Evolutionary conservation across 371 early-diverging fungal species (phyloP), one percentile per base, ranked within the genome.

Genomic region (Mucor sp.): DNA sequence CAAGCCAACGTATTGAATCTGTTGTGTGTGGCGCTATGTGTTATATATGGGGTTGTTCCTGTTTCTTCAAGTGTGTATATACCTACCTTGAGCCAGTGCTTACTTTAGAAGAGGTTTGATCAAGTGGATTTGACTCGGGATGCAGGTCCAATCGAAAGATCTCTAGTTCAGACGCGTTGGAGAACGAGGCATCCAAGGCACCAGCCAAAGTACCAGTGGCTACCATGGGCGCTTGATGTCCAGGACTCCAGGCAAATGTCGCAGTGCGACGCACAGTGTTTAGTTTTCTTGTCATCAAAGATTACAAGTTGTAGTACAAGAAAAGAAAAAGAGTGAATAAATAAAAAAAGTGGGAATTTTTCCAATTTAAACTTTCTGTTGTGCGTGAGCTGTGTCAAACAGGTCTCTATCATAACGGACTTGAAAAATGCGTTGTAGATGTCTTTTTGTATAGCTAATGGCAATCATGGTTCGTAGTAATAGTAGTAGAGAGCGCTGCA

Each of bases 161-260:
- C 79, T 97, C 97, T 33, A 99, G 89, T 74, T 91, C 91, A 6
- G 97, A 91, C 37, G 90, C 87, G 75, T 91, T 94, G 63, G 93
- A 92, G 76, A 97, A 97, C 17, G 93, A 90, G 47, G 94, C 96
- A 80, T 97, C 97, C 57, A 97, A 84, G 21, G 99, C 95, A 27
- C 98, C 98, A 3, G 97, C 94, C 37, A 95, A 94, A 19, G 97
- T 95, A 59, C 97, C 97, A 5, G 91, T 85, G 15, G 96, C 97
- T 59, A 98, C 79, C 60, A 90, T 76, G 32, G 91, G 84, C n/a
- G 83, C 65, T 44, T 90, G 85, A 65, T 89, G 90, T 17, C 85
- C 85, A 32, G 93, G 92, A 59, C 90, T 85, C 94, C 94, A 94
- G 33, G 93, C 90, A 67, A 92, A 87, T 37, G 90, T 90, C 19